phyloP scores from a whole-genome alignment of 2,329 filamentous ascomycete species.

The Leptographium radiaticola region DNA sequence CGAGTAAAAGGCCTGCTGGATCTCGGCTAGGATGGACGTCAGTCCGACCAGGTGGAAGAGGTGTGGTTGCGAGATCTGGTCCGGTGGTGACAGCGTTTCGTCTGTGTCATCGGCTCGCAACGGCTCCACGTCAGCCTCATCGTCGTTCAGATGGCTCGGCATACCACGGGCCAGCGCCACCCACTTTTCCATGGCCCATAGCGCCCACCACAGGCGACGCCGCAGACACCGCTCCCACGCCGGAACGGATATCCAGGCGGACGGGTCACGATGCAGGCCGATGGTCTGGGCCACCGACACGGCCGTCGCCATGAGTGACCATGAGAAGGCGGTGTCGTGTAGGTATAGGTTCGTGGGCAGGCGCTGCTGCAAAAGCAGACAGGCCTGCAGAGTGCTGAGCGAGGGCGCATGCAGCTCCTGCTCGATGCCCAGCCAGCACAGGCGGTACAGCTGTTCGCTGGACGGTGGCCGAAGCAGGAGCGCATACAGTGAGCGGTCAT shows the following conservation, averaged over 20 bases:
- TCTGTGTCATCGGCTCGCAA: slow-evolving; percentile 15
- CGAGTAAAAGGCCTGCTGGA: slow-evolving; percentile 19
- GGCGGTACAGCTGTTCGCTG: slow-evolving; percentile 16
- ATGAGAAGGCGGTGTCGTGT: slow-evolving; percentile 20
- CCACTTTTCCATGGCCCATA: slow-evolving; percentile 22
- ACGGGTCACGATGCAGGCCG: slow-evolving; percentile 18
- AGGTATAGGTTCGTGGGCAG: slow-evolving; percentile 19
- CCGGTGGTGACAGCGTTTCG: slow-evolving; percentile 8
- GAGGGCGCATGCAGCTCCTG: slow-evolving; percentile 21
- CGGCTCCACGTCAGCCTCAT: slow-evolving; percentile 15
- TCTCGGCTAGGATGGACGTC: slow-evolving; percentile 19
- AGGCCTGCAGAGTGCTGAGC: slow-evolving; percentile 20
- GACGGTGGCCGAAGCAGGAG: slow-evolving; percentile 19
- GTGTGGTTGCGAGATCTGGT: slow-evolving; percentile 11
- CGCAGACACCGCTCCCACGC: slow-evolving; percentile 18
- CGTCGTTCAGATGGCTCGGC: slow-evolving; percentile 17
- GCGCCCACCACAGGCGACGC: slow-evolving; percentile 19
- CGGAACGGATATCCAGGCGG: slow-evolving; percentile 18
- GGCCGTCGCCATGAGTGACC: slow-evolving; percentile 19
- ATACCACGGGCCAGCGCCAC: slow-evolving; percentile 19
- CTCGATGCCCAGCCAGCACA: slow-evolving; percentile 18
- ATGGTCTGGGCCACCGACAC: slow-evolving; percentile 20
- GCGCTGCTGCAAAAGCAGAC: slow-evolving; percentile 19
- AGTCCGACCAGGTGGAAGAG: slow-evolving; percentile 17
- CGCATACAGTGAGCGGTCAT: slow-evolving; percentile 23